Evolutionary conservation across 1,139 yeast species (phyloP), one percentile per base, ranked within the genome.

Genomic region (Blastobotrys persicus): DNA sequence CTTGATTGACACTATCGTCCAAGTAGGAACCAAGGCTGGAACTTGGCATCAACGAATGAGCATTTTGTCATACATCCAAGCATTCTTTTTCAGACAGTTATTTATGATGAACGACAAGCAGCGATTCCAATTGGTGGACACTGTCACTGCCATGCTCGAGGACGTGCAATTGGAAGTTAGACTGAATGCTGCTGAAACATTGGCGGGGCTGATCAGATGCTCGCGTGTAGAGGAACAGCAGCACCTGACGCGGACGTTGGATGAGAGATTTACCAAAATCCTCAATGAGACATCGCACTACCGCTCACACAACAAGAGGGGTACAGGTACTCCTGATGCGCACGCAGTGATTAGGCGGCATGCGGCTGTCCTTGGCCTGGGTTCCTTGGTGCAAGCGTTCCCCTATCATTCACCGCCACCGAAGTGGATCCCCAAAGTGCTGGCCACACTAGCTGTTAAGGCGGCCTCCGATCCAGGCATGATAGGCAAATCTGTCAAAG

Each of bases 321-420:
- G 42, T 12, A 31, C 46, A 26, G 38, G 46, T 13, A 50, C 53
- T n/a, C 58, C 55, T 13, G 47, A 55, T 4, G 40, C 64, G 61
- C 37, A 26, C 14, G 32, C 50, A 17, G 54, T 81, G 53, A 70
- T 78, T 11, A 67, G 70, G 11, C 70, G 91, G 5, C 98, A 92
- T 63, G 96, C 94, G 1, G 91, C 96, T 1, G 85, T 92, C 0
- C 71, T 94, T 23, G 98, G 98, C 0, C 72, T 92, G 11, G 96
- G 98, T 2, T 86, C 98, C 0, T 72, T 92, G 40, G 81, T 92
- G 1, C 83, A 86, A 50, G 98, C 98, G 0, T 92, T 86, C 69
- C 92, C 98, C 1, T 92, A 88, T 63, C 75, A 78, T 6, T 85
- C 96, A 1, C 98, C 98, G 0, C 94, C 96, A 2, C 98, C 98